Conservation (phyloP, 495 filamentous ascomycete species). For the Hypoxylon lienhwacheense region DNA sequence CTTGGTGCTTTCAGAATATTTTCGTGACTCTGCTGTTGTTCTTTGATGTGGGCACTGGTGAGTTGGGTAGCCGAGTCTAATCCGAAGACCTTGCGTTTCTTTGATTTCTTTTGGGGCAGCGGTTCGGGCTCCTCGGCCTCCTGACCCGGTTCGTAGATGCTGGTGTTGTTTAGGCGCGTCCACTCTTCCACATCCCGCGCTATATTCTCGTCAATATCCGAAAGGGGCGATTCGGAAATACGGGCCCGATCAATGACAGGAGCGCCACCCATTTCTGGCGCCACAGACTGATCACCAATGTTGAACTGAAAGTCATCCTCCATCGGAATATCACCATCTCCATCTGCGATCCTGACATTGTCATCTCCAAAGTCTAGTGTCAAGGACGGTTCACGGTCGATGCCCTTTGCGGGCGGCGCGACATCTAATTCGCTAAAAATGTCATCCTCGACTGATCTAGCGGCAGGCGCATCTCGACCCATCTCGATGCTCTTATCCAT, state of each 20-base stretch:
- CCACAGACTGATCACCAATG: conserved; percentile 53
- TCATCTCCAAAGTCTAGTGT: conserved; percentile 55
- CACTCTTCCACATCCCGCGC: conserved; percentile 58
- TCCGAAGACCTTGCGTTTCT: conserved; percentile 74
- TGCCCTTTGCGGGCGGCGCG: conserved; percentile 50
- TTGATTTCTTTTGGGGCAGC: conserved; percentile 66
- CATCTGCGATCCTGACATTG: conserved; percentile 56
- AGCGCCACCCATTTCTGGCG: conserved; percentile 43
- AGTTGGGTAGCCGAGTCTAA: conserved; percentile 67
- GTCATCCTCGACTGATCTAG: conserved; percentile 69
- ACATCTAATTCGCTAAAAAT: conserved; percentile 67
- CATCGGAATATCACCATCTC: conserved; percentile 64
- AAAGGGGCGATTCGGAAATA: conserved; percentile 71
- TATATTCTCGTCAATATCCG: conserved; percentile 63
- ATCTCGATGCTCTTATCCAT: conserved; percentile 75
- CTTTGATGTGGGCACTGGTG: conserved; percentile 63
- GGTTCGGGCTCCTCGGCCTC: conserved; percentile 62
- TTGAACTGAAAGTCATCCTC: conserved; percentile 61
- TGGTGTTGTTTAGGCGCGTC: conserved; percentile 53
- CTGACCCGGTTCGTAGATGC: conserved; percentile 51
- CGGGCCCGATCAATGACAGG: conserved; percentile 53
- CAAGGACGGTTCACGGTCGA: conserved; percentile 46
- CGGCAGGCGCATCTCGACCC: conserved; percentile 74
- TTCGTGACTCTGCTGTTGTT: conserved; percentile 75
- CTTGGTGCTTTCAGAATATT: conserved; percentile 76